These are phyloP conservation scores for Circinella umbellata DNA, from an alignment of 371 early-diverging fungal genomes.

Conservation along the genomic window DNA sequence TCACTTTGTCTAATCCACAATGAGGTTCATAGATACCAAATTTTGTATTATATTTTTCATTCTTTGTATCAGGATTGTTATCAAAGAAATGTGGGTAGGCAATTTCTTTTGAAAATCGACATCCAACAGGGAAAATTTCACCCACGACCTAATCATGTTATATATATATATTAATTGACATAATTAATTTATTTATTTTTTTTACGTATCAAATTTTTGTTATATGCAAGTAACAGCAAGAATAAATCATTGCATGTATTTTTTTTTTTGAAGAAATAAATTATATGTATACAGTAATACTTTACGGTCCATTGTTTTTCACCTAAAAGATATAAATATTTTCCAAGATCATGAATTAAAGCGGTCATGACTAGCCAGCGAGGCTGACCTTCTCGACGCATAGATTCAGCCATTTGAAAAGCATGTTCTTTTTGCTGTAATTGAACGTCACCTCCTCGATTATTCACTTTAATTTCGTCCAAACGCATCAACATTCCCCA, in stretches of 20 bases:
- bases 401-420: slow-evolving; percentile 65
- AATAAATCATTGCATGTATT: no score
- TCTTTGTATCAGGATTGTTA: slow-evolving; percentile 47
- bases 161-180: no score
- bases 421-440: slow-evolving; percentile 59
- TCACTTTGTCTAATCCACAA: slow-evolving; percentile 56
- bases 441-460: slow-evolving; percentile 13
- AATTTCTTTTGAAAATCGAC: slow-evolving; percentile 33
- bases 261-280: no score
- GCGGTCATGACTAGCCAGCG: slow-evolving; percentile 60
- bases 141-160: slow-evolving; percentile 17
- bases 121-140: slow-evolving; percentile 30
- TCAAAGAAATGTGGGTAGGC: slow-evolving; percentile 50
- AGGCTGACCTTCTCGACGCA: slow-evolving; percentile 54
- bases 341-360: slow-evolving; percentile 67
- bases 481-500: slow-evolving; percentile 58
- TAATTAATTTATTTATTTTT: no score
- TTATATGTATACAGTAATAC: neutral
- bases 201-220: no score
- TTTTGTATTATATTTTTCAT: slow-evolving; percentile 37
- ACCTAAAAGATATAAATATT: slow-evolving; percentile 53
- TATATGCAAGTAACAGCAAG: no score
- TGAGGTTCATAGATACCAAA: slow-evolving; percentile 59
- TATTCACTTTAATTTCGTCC: slow-evolving; percentile 60
- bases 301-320: slow-evolving; percentile 64